A percentile compares a stretch with the other conserved stretches of the same genome.
These are phyloP conservation scores for Bolboschoenus planiculmis DNA, from an alignment of 176 grass and related monocot genomes.

Conservation along the genomic window DNA sequence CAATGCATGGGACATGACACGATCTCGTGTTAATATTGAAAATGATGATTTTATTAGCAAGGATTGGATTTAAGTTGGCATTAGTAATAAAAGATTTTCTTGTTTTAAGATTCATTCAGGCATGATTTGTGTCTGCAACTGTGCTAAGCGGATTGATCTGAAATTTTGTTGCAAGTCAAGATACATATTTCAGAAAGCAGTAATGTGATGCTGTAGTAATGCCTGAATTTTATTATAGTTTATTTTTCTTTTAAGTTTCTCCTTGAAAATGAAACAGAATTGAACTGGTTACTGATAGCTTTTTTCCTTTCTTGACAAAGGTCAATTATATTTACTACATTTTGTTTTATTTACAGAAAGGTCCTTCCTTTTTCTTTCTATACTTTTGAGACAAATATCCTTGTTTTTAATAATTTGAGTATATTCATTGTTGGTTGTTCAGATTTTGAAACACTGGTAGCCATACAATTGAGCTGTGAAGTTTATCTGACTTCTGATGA, in stretches of 20 bases:
- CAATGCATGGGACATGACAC: conserved; percentile 50
- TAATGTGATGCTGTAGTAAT: background rate
- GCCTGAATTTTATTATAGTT: background rate
- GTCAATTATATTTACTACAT: background rate
- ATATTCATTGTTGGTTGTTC: background rate
- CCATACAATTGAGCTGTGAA: background rate
- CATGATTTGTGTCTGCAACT: background rate
- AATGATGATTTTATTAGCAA: conserved; percentile 21
- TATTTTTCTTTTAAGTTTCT: background rate
- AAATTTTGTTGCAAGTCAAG: background rate
- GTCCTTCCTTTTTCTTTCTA: background rate
- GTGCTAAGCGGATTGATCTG: background rate
- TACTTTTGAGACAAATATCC: too few relatives aligned
- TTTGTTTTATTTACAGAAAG: background rate
- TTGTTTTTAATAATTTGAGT: too few relatives aligned
- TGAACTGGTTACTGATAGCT: background rate
- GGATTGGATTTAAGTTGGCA: background rate
- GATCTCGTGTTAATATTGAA: conserved; percentile 30
- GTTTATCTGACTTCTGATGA: background rate
- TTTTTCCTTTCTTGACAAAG: background rate
- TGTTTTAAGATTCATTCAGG: background rate
- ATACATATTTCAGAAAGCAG: background rate
- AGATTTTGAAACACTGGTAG: background rate
- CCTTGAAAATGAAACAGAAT: background rate
- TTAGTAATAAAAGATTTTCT: background rate